Evolutionary conservation across 441 rosid species (phyloP), one percentile per base, ranked within the genome.

Genomic region (Erodium moschatum): DNA sequence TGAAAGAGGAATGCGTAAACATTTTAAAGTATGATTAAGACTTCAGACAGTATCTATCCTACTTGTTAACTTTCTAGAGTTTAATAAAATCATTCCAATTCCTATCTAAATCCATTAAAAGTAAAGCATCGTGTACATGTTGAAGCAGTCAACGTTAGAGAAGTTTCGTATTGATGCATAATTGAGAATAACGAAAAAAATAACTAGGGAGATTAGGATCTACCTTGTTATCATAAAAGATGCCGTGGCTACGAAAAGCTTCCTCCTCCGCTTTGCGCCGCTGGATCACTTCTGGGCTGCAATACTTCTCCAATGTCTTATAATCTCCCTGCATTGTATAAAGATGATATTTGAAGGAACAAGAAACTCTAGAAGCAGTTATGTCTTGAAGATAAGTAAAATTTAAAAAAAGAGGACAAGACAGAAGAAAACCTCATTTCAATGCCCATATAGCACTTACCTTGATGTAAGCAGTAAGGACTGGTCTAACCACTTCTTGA

Each of bases 221-320:
- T 82, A 91, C 97, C 91, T 85, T 94, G 74, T 89, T 83, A 76
- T 91, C 97, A 63, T 82, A 90, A 79, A 91, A 87, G 0, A 82
- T 79, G 16, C 85, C 96, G 69, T 94, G 87, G 77, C 85, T 81
- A 73, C 76, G 75, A 73, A 70, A 86, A 62, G 96, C 97, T 69
- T 64, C 80, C 65, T 71, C 92, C 82, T 91, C 97, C 63, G 91
- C 94, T 73, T 77, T 83, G 68, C 96, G 89, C 73, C 91, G 83
- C 58, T 83, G 86, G 46, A 86, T 77, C 67, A 94, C 85, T 83
- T 90, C 97, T 21, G 87, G 67, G 78, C 86, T 83, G 66, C 98
- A 94, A 70, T 84, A 88, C 80, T 91, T 94, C 80, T 85, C 87
- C 86, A 88, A 78, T 65, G 84, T 75, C 73, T 88, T 83, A 65